Evolutionary conservation across 2,329 filamentous ascomycete species (phyloP), one percentile per base, ranked within the genome.

Genomic region (Chlorencoelia australis): DNA sequence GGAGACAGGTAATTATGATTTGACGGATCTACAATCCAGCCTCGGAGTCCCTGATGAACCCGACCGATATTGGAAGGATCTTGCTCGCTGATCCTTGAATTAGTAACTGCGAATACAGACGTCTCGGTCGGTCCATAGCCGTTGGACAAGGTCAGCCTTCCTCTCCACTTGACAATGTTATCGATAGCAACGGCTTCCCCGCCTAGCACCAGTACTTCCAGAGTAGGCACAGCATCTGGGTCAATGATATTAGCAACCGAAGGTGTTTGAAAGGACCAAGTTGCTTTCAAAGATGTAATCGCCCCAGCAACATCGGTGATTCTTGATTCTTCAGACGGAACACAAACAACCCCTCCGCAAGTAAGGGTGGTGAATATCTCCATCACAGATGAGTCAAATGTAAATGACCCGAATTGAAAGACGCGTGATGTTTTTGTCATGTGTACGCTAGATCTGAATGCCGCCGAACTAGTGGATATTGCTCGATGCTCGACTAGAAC

Each of bases 331-430:
- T 63, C 59, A 1, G 57, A 60, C 3, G 59, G 58, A 11, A 62
- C 52, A 30, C 59, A 63, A 5, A 63, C 52, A 32, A 54, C 58
- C 5, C 56, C 60, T 22, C 61, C 61, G 52, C 47, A n/a, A 61
- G 52, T 22, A n/a, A 44, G 20, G 10, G 38, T 35, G 3, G 29
- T 34, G 3, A 39, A 27, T n/a, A 44, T 39, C 9, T 44, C 39
- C 13, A 27, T 31, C n/a, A 44, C 16, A 4, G 17, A 20, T 10
- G 28, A 37, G 30, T 50, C 43, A 19, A 43, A 45, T 9, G 33
- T 42, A 17, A 35, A 35, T 3, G 26, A 8, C 8, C 36, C 32
- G 11, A 37, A 42, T 15, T 42, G 33, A 10, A 38, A 29, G n/a
- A 37, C 41, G 6, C 41, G 27, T 6, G 27, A 24, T 30, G 28